Evolutionary conservation across 225 moss, liverwort and hornwort genomes (phyloP).

Genomic region (Straminergon stramineum): DNA sequence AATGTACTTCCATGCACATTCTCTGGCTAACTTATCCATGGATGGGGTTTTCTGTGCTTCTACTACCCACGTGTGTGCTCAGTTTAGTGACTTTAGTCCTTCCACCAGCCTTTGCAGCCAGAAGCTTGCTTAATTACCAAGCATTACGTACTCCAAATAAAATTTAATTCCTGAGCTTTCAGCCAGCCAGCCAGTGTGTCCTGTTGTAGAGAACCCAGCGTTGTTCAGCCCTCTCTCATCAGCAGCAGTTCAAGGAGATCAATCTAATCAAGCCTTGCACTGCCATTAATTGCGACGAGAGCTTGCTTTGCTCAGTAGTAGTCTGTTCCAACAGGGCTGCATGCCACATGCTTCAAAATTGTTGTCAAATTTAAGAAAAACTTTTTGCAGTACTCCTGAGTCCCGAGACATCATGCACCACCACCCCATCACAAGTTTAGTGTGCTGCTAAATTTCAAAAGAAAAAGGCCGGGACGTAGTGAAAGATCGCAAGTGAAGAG

Average conservation of each 20-base stretch:
- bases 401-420: neutral
- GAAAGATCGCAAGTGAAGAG: neutral
- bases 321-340: neutral
- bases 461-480: neutral
- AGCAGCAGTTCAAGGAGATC: neutral
- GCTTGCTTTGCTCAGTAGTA: neutral
- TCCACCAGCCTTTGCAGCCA: neutral
- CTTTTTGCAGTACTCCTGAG: neutral
- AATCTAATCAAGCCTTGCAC: neutral
- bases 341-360: neutral
- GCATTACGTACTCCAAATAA: neutral
- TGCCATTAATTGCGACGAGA: neutral
- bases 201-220: neutral
- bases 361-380: constrained; percentile 4
- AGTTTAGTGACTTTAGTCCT: neutral
- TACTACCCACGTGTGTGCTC: neutral
- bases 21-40: neutral
- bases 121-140: neutral
- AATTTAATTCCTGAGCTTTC: neutral
- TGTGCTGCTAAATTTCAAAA: neutral
- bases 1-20: neutral
- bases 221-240: neutral
- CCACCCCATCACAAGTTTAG: neutral
- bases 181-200: neutral
- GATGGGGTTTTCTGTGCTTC: neutral